Conservation (phyloP, 208 protist species). For the Crithidia mellificae region DNA sequence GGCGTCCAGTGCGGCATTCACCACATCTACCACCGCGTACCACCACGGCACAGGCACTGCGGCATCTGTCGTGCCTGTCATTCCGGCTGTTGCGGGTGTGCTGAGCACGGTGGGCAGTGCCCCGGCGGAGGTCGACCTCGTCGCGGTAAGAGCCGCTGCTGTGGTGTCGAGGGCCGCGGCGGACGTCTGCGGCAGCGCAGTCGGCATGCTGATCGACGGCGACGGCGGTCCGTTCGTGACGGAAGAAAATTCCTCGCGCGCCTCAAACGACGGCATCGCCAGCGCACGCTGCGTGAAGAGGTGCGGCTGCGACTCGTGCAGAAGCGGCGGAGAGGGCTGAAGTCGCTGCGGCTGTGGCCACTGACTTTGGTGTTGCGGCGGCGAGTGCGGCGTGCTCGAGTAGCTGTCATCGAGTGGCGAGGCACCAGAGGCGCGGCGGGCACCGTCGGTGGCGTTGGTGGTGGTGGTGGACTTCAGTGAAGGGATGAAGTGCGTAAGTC, state of each 20-base stretch:
- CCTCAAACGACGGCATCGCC: neutral
- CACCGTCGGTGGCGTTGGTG: neutral
- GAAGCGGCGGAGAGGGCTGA: neutral
- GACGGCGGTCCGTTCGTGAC: neutral
- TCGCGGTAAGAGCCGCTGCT: no score
- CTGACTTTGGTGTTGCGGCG: neutral
- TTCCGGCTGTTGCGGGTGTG: no score
- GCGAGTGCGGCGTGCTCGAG: neutral
- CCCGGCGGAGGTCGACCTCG: no score
- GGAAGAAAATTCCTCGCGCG: neutral
- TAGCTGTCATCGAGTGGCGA: neutral
- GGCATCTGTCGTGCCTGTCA: no score
- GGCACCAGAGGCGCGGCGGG: neutral
- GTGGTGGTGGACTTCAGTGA: neutral
- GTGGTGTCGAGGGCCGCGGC: neutral
- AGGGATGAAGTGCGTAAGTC: constrained; percentile 1
- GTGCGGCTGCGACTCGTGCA: no score
- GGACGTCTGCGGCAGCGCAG: neutral
- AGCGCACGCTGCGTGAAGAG: neutral
- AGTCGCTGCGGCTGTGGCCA: neutral
- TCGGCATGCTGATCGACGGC: constrained; percentile 4
- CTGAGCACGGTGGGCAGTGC: no score
- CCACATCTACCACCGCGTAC: neutral
- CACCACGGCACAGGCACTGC: no score
- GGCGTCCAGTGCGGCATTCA: constrained; percentile 9